These are phyloP conservation scores for Pseudogymnoascus sp. DNA, from an alignment of 2,329 filamentous ascomycete genomes.

Conservation along the genomic window DNA sequence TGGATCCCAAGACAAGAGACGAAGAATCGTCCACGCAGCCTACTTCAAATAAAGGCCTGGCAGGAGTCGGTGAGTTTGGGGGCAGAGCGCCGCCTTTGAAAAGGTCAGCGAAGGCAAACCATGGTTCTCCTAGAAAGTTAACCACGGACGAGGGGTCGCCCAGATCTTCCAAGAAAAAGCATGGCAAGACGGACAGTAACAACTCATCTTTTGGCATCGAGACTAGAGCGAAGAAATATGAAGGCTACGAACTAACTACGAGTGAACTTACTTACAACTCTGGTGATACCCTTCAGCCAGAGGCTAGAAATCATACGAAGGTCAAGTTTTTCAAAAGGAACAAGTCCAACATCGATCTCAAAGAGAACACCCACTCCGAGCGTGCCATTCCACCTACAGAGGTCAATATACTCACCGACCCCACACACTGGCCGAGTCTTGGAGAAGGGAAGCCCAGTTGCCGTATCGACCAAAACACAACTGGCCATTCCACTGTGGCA, in stretches of 20 bases:
- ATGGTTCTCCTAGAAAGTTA: neutral
- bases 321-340: neutral
- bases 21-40: neutral
- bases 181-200: constrained; percentile 1
- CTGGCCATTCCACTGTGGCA: neutral
- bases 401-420: neutral
- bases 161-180: neutral
- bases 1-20: neutral
- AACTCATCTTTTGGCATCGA: neutral
- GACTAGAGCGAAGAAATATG: neutral
- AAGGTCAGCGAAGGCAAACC: neutral
- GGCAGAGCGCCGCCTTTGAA: neutral
- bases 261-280: neutral
- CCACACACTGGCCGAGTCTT: constrained; percentile 7
- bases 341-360: neutral
- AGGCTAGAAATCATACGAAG: neutral
- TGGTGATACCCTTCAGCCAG: neutral
- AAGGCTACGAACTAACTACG: neutral
- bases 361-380: neutral
- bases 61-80: neutral
- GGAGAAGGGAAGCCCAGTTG: neutral
- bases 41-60: no score
- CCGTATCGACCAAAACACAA: neutral
- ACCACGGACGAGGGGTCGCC: neutral
- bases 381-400: neutral